These are phyloP conservation scores for Emmonsiellopsis sp. DNA, from an alignment of 2,329 filamentous ascomycete species.

Conservation along the genomic window DNA sequence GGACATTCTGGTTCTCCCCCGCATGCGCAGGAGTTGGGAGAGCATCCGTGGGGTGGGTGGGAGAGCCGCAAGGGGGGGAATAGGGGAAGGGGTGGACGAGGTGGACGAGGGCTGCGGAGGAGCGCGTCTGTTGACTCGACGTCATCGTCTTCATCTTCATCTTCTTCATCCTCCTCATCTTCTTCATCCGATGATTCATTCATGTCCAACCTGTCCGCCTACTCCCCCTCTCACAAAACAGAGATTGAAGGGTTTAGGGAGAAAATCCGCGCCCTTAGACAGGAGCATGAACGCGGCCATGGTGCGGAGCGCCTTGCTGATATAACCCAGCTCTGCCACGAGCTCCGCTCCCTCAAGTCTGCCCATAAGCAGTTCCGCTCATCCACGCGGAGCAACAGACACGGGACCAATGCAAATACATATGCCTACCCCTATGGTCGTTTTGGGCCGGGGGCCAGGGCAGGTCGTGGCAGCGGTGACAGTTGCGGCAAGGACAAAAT, in stretches of 20 bases:
- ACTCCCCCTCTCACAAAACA: neutral
- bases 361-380: constrained; percentile 7
- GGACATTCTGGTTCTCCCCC: neutral
- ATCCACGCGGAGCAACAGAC: neutral
- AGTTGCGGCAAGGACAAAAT: neutral
- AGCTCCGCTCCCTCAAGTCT: constrained; percentile 5
- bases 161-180: constrained; percentile 7
- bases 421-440: neutral
- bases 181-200: constrained; percentile 4
- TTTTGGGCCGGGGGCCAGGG: neutral
- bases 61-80: neutral
- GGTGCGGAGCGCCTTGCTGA: neutral
- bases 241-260: neutral
- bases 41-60: neutral
- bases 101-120: neutral
- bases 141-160: constrained; percentile 8
- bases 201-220: neutral
- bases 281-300: neutral
- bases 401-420: neutral
- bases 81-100: neutral
- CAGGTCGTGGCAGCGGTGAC: neutral
- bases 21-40: neutral
- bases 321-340: constrained; percentile 4
- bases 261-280: neutral
- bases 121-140: constrained; percentile 9